Percentiles rank a stretch among this genome's conserved stretches.
These are phyloP conservation scores for Colletotrichum simmondsii DNA, from an alignment of 2,329 filamentous ascomycete species.

Conservation along the genomic window DNA sequence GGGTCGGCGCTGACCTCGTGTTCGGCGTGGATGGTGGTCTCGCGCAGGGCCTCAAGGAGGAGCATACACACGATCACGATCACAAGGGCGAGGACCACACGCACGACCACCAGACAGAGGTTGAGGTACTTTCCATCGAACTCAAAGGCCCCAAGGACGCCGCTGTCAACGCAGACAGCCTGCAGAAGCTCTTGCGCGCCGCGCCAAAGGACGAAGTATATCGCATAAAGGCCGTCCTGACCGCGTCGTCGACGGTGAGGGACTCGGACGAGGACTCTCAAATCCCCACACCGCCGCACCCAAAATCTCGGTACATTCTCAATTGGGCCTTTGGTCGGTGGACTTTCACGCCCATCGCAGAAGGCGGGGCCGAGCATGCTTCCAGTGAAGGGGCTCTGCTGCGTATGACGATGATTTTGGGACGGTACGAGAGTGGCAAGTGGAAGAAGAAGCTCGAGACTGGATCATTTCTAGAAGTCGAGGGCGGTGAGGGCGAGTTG, in stretches of 20 bases:
- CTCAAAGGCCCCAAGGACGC: conserved; percentile 58
- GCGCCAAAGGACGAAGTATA: conserved; percentile 96
- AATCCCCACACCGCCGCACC: conserved; percentile 41
- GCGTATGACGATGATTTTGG: conserved; percentile 81
- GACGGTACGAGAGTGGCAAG: conserved; percentile 77
- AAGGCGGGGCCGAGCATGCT: conserved; percentile 59
- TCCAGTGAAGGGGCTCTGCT: conserved; percentile 66
- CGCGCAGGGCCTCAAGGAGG: conserved; percentile 64
- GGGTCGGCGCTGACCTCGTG: conserved; percentile 81
- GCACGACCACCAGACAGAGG: conserved; percentile 81
- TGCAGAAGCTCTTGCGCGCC: conserved; percentile 74
- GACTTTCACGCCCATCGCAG: conserved; percentile 78
- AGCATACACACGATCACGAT: conserved; percentile 47
- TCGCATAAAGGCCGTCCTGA: conserved; percentile 83
- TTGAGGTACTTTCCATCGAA: conserved; percentile 89
- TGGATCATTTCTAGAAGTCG: conserved; percentile 63
- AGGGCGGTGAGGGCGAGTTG: conserved; percentile 58
- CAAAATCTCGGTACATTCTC: conserved; percentile 77
- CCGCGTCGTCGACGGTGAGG: conserved; percentile 56
- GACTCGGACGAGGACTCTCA: conserved; percentile 62
- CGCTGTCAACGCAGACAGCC: conserved; percentile 66
- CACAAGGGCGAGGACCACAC: conserved; percentile 47
- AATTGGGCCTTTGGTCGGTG: conserved; percentile 99
- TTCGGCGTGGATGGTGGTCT: conserved; percentile 90
- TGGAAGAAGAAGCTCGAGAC: conserved; percentile 80